Conservation (phyloP, 208 protist species). For the Novymonas esmeraldas region DNA sequence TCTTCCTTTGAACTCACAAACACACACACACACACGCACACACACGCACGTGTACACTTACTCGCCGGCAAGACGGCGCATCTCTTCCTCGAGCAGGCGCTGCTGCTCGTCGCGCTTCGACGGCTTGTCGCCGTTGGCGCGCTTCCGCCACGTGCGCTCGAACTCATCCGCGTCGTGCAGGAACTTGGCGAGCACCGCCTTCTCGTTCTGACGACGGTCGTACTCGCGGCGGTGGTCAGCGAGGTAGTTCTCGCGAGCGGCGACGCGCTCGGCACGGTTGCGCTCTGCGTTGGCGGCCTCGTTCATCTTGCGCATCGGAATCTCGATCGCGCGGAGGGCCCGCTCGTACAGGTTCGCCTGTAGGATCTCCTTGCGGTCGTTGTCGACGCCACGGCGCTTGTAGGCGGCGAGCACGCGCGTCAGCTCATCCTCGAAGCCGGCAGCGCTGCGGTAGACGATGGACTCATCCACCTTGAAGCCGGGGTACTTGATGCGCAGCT, state of each 20-base stretch:
- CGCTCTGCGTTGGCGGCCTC: constrained; percentile 54
- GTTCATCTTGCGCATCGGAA: constrained; percentile 65
- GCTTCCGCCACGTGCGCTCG: constrained; percentile 52
- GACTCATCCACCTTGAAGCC: constrained; percentile 63
- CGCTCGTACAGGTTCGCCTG: constrained; percentile 78
- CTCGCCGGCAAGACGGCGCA: constrained; percentile 46
- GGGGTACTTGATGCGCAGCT: constrained; percentile 76
- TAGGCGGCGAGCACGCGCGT: constrained; percentile 46
- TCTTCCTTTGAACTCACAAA: too few relatives aligned
- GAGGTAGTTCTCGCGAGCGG: constrained; percentile 67
- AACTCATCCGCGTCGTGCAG: constrained; percentile 59
- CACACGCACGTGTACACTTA: too few relatives aligned
- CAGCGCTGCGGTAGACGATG: constrained; percentile 50
- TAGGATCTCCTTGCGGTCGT: constrained; percentile 59
- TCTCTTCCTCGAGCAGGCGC: constrained; percentile 71
- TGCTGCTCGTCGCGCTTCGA: constrained; percentile 85
- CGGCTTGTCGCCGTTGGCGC: constrained; percentile 41
- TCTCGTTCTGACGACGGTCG: constrained; percentile 69
- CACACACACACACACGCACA: too few relatives aligned
- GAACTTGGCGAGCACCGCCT: constrained; percentile 61
- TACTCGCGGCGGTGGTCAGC: constrained; percentile 82
- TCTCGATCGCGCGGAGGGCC: constrained; percentile 66
- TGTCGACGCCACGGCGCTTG: constrained; percentile 26
- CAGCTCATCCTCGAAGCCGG: constrained; percentile 75
- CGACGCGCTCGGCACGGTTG: constrained; percentile 54